phyloP scores from a whole-genome alignment of 768 basidiomycete genomes.

The Steccherinum ochraceum region DNA sequence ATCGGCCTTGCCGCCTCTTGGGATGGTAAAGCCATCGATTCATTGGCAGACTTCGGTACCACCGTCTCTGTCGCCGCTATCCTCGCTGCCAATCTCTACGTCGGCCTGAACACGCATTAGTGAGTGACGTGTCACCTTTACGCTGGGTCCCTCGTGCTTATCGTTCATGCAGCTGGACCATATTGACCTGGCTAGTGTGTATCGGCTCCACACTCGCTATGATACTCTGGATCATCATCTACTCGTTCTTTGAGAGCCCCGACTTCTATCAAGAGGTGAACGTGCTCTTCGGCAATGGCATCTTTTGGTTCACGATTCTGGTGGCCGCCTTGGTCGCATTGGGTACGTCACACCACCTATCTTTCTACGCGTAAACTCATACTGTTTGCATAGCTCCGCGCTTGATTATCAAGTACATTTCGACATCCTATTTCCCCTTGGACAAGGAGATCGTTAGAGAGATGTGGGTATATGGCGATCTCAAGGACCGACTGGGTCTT shows the following conservation, averaged over 20 bases:
- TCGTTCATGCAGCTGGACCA: slow-evolving; percentile 55
- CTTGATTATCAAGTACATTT: slow-evolving; percentile 69
- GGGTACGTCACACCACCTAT: slow-evolving; percentile 35
- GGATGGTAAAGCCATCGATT: slow-evolving; percentile 76
- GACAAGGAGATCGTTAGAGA: slow-evolving; percentile 93
- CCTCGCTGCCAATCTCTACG: slow-evolving; percentile 81
- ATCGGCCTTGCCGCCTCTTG: slow-evolving; percentile 60
- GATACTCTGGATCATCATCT: slow-evolving; percentile 84
- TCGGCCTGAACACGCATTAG: slow-evolving; percentile 88
- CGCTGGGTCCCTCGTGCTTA: slow-evolving; percentile 3
- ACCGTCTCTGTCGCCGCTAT: slow-evolving; percentile 86
- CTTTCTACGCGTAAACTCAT: background rate
- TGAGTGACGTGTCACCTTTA: slow-evolving; percentile 39
- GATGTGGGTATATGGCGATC: slow-evolving; percentile 79
- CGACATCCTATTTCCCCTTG: slow-evolving; percentile 65
- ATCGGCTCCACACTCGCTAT: slow-evolving; percentile 76
- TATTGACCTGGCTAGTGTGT: slow-evolving; percentile 79
- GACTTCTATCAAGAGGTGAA: slow-evolving; percentile 70
- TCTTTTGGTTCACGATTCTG: slow-evolving; percentile 79
- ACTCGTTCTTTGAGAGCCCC: slow-evolving; percentile 70
- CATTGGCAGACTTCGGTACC: slow-evolving; percentile 84
- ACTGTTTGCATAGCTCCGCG: slow-evolving; percentile 58
- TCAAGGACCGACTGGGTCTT: slow-evolving; percentile 78
- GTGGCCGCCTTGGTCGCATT: slow-evolving; percentile 67
- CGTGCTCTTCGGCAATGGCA: slow-evolving; percentile 70